phyloP scores from a whole-genome alignment of 1,284 basidiomycete species.

The Leccinum solheimii region DNA sequence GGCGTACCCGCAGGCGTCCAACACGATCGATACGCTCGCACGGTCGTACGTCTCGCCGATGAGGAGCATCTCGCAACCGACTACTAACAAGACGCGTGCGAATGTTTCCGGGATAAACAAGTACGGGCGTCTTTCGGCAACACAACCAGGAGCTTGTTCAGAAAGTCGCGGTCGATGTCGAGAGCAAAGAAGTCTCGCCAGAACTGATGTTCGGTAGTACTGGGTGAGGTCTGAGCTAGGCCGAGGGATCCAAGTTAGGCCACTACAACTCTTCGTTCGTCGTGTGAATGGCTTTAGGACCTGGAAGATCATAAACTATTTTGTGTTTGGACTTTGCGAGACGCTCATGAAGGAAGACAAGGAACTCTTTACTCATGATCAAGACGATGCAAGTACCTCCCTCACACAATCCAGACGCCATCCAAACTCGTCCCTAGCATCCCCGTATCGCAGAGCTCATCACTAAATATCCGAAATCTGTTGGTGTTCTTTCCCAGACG shows the following conservation, averaged over 20 bases:
- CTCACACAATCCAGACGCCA: background rate
- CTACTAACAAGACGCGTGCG: slow-evolving; percentile 42
- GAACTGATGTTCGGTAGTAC: slow-evolving; percentile 41
- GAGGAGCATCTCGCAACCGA: slow-evolving; percentile 18
- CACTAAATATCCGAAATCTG: slow-evolving; percentile 52
- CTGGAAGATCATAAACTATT: slow-evolving; percentile 31
- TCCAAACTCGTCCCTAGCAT: slow-evolving; percentile 5
- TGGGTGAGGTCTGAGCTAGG: slow-evolving; percentile 40
- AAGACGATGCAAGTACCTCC: slow-evolving; percentile 18
- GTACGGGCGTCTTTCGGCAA: slow-evolving; percentile 39
- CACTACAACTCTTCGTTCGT: background rate
- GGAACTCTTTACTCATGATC: background rate
- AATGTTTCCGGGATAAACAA: background rate
- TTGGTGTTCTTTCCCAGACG: slow-evolving; percentile 55
- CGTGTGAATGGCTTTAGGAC: slow-evolving; percentile 7
- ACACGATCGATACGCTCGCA: too few relatives aligned
- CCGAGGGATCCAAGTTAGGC: slow-evolving; percentile 22
- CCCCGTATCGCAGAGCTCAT: slow-evolving; percentile 35
- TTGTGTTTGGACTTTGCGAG: slow-evolving; percentile 15
- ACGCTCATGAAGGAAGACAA: slow-evolving; percentile 22
- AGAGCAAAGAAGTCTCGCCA: slow-evolving; percentile 52
- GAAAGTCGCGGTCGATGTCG: slow-evolving; percentile 48
- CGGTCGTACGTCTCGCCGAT: too few relatives aligned
- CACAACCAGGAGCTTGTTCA: slow-evolving; percentile 35
- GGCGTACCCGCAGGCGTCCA: too few relatives aligned